phyloP scores from a whole-genome alignment of 1,284 basidiomycete genomes.

The Moniliophthora roreri region DNA sequence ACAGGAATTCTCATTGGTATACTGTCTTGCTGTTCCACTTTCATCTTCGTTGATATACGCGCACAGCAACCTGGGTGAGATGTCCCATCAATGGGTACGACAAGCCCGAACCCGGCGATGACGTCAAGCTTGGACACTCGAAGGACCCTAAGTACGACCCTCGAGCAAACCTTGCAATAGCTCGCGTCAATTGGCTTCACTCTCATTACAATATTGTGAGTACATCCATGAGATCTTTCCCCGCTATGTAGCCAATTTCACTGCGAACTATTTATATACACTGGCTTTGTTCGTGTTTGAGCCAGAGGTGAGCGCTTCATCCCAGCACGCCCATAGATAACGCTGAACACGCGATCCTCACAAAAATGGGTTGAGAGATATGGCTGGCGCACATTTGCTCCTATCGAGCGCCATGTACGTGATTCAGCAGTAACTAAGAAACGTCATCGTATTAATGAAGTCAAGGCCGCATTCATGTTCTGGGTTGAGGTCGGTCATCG shows the following conservation, averaged over 20 bases:
- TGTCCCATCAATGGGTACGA: conserved; percentile 36
- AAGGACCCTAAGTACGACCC: conserved; percentile 22
- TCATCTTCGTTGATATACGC: neutral
- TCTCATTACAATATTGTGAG: conserved; percentile 42
- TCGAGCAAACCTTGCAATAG: conserved; percentile 43
- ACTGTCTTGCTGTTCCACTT: conserved; percentile 5
- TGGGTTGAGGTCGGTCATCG: conserved; percentile 26
- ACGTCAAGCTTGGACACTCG: no score
- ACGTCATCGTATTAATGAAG: neutral
- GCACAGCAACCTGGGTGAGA: conserved; percentile 32
- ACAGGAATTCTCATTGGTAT: conserved; percentile 40
- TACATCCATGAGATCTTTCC: neutral
- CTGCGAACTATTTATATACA: conserved; percentile 32
- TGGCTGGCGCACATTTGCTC: conserved; percentile 22
- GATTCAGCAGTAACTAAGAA: neutral
- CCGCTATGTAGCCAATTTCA: neutral
- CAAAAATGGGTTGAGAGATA: conserved; percentile 23
- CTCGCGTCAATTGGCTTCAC: conserved; percentile 48
- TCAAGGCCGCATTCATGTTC: conserved; percentile 29
- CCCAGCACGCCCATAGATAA: no score
- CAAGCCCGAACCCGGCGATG: neutral
- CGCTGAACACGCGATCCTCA: no score
- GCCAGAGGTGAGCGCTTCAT: conserved; percentile 25
- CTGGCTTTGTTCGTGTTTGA: conserved; percentile 29
- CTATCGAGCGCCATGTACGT: conserved; percentile 15